These are phyloP conservation scores for Trapa bicornis DNA, from an alignment of 345 rosid genomes.

Conservation along the genomic window DNA sequence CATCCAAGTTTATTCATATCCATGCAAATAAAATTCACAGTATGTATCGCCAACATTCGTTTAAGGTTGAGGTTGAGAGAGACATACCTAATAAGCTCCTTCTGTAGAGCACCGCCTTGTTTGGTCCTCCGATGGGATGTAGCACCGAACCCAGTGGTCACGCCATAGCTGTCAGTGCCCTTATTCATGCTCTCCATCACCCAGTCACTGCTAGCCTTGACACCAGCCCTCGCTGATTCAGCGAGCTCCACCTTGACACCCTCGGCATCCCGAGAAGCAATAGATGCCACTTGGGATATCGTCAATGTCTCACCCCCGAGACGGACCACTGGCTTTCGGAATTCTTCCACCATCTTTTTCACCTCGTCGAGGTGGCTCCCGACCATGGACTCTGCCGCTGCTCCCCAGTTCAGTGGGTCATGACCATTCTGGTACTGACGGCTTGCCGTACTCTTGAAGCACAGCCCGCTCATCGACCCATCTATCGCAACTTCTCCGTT, in stretches of 20 bases:
- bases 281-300: constrained; percentile 1
- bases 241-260: background rate
- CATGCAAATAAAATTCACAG: too few species aligned
- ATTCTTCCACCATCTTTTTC: constrained; percentile 4
- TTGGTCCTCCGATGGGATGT: constrained; percentile 7
- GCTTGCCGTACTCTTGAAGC: too few species aligned
- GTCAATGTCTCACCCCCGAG: constrained; percentile 3
- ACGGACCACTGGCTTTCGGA: constrained; percentile 2
- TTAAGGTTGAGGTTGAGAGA: background rate
- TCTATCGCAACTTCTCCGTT: too few species aligned
- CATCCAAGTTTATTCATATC: too few species aligned
- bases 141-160: constrained; percentile 9
- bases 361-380: constrained; percentile 9
- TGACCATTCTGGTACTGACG: too few species aligned
- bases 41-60: background rate
- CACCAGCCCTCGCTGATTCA: background rate
- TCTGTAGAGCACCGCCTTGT: background rate
- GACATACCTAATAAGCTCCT: background rate
- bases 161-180: constrained; percentile 7
- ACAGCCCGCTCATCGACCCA: too few species aligned
- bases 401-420: background rate
- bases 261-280: background rate
- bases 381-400: constrained; percentile 1
- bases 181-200: background rate
- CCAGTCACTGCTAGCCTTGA: too few species aligned